Conservation (phyloP, 192 early-diverging fungal genomes). For the Spinellus fusiger region DNA sequence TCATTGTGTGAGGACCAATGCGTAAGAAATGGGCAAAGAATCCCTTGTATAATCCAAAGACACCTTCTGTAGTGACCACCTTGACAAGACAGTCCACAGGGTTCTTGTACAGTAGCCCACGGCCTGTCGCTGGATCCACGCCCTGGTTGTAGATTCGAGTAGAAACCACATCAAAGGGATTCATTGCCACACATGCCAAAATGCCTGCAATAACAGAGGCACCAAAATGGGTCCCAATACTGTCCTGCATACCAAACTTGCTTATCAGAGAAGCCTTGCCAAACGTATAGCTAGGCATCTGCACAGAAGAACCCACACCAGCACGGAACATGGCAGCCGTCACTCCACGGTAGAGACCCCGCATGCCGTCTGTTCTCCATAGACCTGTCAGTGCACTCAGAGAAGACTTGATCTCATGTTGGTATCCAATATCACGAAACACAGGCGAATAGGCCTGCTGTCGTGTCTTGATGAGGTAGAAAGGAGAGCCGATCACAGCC, state of each 20-base stretch:
- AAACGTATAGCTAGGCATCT: conserved; percentile 85
- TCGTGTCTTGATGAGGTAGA: conserved; percentile 90
- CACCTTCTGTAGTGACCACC: conserved; percentile 76
- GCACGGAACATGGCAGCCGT: conserved; percentile 87
- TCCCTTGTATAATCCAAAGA: conserved; percentile 86
- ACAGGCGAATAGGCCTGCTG: conserved; percentile 70
- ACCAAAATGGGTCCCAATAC: conserved; percentile 63
- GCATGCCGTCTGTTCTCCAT: conserved; percentile 63
- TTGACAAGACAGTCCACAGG: conserved; percentile 84
- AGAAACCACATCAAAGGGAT: conserved; percentile 94
- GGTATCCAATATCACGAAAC: conserved; percentile 65
- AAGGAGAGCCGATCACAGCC: conserved; percentile 75
- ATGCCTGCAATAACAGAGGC: conserved; percentile 77
- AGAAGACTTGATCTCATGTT: conserved; percentile 76
- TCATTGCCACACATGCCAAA: conserved; percentile 87
- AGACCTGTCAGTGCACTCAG: conserved; percentile 60
- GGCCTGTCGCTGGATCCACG: conserved; percentile 46
- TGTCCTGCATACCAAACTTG: conserved; percentile 75
- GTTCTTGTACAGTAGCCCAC: conserved; percentile 74
- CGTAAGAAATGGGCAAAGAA: conserved; percentile 87
- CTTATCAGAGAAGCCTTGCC: conserved; percentile 64
- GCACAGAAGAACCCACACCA: conserved; percentile 82
- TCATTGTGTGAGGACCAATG: conserved; percentile 88
- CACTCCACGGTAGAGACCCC: conserved; percentile 81
- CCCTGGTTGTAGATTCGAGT: conserved; percentile 94